Conservation (phyloP, 306 rosid genomes). For the Potentilla sterilis region DNA sequence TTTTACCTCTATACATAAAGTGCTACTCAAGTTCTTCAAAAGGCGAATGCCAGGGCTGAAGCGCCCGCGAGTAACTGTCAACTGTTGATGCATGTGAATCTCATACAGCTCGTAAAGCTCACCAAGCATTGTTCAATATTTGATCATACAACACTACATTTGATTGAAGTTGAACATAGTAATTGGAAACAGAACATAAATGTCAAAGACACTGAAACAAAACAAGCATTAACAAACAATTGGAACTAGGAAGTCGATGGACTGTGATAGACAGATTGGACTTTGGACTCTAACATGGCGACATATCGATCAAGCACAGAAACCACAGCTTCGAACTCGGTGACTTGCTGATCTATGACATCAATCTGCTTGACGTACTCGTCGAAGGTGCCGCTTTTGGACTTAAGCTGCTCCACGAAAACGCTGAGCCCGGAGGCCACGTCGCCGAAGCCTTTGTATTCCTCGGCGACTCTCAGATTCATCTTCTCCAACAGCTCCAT, state of each 20-base stretch:
- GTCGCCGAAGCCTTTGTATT: slow-evolving; percentile 75
- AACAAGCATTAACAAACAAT: background rate
- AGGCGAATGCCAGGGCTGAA: too few species aligned
- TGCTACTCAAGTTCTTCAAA: background rate
- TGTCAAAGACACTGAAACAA: background rate
- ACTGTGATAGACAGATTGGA: slow-evolving; percentile 43
- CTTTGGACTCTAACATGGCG: slow-evolving; percentile 63
- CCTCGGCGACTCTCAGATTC: slow-evolving; percentile 76
- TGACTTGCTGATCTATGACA: slow-evolving; percentile 72
- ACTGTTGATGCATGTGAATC: background rate
- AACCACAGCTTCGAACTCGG: slow-evolving; percentile 81
- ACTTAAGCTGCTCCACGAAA: slow-evolving; percentile 79
- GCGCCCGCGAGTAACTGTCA: too few species aligned
- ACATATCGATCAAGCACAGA: slow-evolving; percentile 79
- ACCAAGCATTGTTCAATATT: background rate
- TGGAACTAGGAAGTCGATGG: slow-evolving; percentile 29
- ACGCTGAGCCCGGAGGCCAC: slow-evolving; percentile 88
- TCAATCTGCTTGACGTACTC: slow-evolving; percentile 70
- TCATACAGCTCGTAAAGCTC: background rate
- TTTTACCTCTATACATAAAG: background rate
- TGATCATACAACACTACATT: background rate
- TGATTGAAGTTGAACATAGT: background rate
- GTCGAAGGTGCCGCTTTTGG: slow-evolving; percentile 70
- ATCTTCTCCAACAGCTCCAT: slow-evolving; percentile 84
- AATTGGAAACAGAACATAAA: background rate